Conservation (phyloP, 805 yeast genomes). For the Pachysolen tannophilus region DNA sequence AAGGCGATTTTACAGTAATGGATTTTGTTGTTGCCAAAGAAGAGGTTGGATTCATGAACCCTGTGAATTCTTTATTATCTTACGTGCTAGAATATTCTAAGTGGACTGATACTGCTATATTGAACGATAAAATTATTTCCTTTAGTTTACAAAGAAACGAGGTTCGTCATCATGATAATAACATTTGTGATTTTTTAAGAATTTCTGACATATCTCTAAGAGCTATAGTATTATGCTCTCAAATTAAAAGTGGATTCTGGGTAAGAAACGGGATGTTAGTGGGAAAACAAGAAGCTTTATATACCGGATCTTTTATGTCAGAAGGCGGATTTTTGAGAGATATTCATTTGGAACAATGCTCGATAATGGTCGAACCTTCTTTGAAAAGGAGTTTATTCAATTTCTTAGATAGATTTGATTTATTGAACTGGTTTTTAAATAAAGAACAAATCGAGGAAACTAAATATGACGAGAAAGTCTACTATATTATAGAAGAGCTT, state of each 20-base stretch:
- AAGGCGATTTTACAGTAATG: conserved; percentile 18
- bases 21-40: conserved; percentile 32
- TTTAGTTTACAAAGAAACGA: conserved; percentile 8
- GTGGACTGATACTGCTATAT: conserved; percentile 16
- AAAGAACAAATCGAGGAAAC: conserved; percentile 25
- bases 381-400: conserved; percentile 24
- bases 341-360: conserved; percentile 37
- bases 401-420: conserved; percentile 49
- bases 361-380: conserved; percentile 31
- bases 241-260: conserved; percentile 62
- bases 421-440: conserved; percentile 40
- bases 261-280: conserved; percentile 60
- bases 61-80: conserved; percentile 50
- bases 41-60: conserved; percentile 50
- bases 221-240: conserved; percentile 52
- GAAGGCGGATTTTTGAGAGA: conserved; percentile 35
- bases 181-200: conserved; percentile 27
- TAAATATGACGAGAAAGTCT: conserved; percentile 39
- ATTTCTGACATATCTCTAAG: conserved; percentile 53
- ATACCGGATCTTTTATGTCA: conserved; percentile 32
- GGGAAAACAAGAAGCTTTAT: conserved; percentile 40
- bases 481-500: conserved; percentile 34
- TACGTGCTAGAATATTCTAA: conserved; percentile 29
- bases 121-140: conserved; percentile 10
- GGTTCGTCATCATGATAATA: conserved; percentile 9